These are phyloP conservation scores for Nicotiana obtusifolia DNA, from an alignment of 257 asterid genomes.

Conservation along the genomic window DNA sequence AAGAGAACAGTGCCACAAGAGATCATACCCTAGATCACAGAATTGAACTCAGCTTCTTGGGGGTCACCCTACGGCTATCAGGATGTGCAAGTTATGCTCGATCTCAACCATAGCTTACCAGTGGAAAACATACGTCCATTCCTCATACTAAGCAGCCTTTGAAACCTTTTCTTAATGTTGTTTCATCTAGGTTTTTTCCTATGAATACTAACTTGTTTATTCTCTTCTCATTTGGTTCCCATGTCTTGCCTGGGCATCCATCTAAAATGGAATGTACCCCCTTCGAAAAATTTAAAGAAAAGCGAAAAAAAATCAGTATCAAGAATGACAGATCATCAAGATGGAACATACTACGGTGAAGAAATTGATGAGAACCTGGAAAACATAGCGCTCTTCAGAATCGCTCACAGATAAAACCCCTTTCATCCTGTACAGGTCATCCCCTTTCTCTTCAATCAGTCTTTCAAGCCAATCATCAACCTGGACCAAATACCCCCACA, in stretches of 20 bases:
- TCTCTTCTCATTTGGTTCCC: conserved; percentile 74
- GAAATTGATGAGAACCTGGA: conserved; percentile 49
- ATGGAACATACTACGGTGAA: background rate
- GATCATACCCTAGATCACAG: background rate
- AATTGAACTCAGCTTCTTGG: background rate
- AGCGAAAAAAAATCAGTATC: background rate
- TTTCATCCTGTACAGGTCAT: conserved; percentile 87
- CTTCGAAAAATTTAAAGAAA: conserved; percentile 21
- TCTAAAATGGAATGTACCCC: conserved; percentile 81
- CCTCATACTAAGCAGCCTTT: conserved; percentile 75
- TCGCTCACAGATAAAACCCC: conserved; percentile 72
- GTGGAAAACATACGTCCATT: background rate
- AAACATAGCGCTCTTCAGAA: conserved; percentile 79
- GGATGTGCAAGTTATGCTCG: background rate
- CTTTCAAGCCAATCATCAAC: conserved; percentile 97
- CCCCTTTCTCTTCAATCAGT: conserved; percentile 82
- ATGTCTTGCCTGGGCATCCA: conserved; percentile 88
- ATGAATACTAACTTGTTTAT: conserved; percentile 84
- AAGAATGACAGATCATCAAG: background rate
- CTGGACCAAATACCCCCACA: conserved; percentile 31
- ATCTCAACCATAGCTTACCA: background rate
- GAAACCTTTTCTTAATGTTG: conserved; percentile 77
- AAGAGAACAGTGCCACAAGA: background rate
- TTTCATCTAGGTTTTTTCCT: conserved; percentile 82
- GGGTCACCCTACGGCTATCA: background rate